Evolutionary conservation across 148 eudicot species (phyloP).

Genomic region (Tetragonia tetragonoides): DNA sequence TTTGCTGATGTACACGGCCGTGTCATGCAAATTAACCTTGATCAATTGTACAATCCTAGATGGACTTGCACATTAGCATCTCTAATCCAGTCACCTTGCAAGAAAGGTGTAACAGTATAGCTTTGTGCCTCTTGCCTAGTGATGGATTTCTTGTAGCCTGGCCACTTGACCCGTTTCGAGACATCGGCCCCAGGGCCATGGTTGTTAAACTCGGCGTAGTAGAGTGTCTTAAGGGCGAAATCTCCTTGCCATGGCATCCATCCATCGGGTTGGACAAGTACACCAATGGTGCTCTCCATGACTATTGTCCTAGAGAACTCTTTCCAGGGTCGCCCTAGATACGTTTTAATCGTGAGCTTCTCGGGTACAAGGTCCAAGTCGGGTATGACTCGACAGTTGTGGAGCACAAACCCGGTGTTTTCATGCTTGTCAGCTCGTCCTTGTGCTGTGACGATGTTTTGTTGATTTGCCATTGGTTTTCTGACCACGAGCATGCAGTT

Average conservation of each 20-base stretch:
- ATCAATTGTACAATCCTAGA: constrained; percentile 26
- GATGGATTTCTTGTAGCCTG: constrained; percentile 47
- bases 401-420: constrained; percentile 57
- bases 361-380: constrained; percentile 39
- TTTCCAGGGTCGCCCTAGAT: constrained; percentile 80
- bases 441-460: constrained; percentile 66
- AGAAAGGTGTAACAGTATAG: constrained; percentile 53
- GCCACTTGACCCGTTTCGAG: constrained; percentile 61
- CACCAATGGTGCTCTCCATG: constrained; percentile 58
- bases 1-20: too few relatives aligned
- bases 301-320: constrained; percentile 62
- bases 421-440: constrained; percentile 49
- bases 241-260: constrained; percentile 57
- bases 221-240: constrained; percentile 54
- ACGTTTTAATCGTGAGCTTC: constrained; percentile 42
- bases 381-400: constrained; percentile 53
- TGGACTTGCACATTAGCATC: constrained; percentile 27
- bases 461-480: constrained; percentile 54
- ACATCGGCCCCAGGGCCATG: constrained; percentile 53
- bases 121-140: constrained; percentile 47
- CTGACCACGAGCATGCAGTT: constrained; percentile 50
- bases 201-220: constrained; percentile 61
- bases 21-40: background rate
- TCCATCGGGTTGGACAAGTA: constrained; percentile 61
- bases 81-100: constrained; percentile 49